phyloP scores from a whole-genome alignment of 1,284 basidiomycete species.

The Ustilago crameri region DNA sequence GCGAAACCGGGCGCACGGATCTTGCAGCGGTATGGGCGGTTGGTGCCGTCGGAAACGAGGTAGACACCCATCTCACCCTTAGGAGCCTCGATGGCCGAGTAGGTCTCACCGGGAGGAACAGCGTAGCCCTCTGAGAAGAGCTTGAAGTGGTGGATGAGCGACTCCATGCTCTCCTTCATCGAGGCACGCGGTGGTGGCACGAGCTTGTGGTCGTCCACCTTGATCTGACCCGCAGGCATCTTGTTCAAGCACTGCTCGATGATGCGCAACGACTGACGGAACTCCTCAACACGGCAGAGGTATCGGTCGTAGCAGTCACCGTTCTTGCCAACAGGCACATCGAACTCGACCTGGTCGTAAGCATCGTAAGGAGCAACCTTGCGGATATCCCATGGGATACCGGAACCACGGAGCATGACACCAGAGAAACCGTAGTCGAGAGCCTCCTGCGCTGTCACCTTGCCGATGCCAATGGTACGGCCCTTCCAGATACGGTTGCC shows the following conservation, averaged over 20 bases:
- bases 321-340: constrained; percentile 93
- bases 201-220: constrained; percentile 97
- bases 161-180: constrained; percentile 99
- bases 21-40: constrained; percentile 67
- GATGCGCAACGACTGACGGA: constrained; percentile 92
- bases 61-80: constrained; percentile 89
- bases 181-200: constrained; percentile 94
- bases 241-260: constrained; percentile 89
- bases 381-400: constrained; percentile 90
- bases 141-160: constrained; percentile 98
- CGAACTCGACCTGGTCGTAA: constrained; percentile 97
- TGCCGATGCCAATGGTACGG: constrained; percentile 89
- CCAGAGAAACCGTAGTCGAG: constrained; percentile 94
- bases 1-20: constrained; percentile 67
- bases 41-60: constrained; percentile 66
- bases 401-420: constrained; percentile 95
- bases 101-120: constrained; percentile 97
- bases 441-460: constrained; percentile 90
- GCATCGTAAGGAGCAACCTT: constrained; percentile 95
- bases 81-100: constrained; percentile 95
- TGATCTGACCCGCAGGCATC: constrained; percentile 91
- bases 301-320: constrained; percentile 97
- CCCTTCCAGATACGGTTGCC: constrained; percentile 99
- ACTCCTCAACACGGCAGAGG: constrained; percentile 96
- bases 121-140: constrained; percentile 91